These are phyloP conservation scores for Chimonanthus salicifolius DNA, from an alignment of 164 flowering plant species.

Conservation along the genomic window DNA sequence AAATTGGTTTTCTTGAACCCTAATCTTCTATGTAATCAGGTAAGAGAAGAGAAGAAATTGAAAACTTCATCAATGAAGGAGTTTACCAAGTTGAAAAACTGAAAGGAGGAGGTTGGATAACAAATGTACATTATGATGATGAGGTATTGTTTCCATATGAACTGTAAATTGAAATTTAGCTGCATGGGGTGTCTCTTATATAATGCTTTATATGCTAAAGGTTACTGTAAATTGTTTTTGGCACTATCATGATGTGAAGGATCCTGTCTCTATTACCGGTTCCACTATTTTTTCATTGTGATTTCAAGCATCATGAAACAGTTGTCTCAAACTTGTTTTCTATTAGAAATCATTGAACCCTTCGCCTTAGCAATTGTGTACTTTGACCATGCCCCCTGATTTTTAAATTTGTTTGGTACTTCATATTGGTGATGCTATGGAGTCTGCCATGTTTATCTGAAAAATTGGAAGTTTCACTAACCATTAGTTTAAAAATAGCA, in stretches of 20 bases:
- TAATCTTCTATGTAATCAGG: constrained; percentile 34
- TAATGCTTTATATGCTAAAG: background rate
- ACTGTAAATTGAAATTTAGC: background rate
- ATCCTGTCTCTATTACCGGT: background rate
- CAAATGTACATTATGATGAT: constrained; percentile 71
- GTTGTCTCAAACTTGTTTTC: too few species aligned
- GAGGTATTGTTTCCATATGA: constrained; percentile 46
- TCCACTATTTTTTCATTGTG: background rate
- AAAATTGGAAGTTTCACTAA: too few species aligned
- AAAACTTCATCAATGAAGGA: constrained; percentile 77
- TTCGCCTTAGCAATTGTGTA: too few species aligned
- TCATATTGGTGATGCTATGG: too few species aligned
- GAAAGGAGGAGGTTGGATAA: constrained; percentile 80
- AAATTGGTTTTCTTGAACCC: constrained; percentile 1
- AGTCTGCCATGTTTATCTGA: too few species aligned
- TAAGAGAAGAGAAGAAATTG: constrained; percentile 68
- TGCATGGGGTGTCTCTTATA: background rate
- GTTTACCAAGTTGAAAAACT: constrained; percentile 68
- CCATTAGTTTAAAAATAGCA: too few species aligned
- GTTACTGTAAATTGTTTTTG: background rate
- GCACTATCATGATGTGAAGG: background rate
- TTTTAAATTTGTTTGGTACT: too few species aligned
- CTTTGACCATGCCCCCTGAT: too few species aligned
- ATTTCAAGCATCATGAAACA: background rate
- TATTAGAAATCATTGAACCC: too few species aligned